Evolutionary conservation across 2,329 filamentous ascomycete genomes (phyloP), one percentile per base, ranked within the genome.

Genomic region (Aschersonia sp.): DNA sequence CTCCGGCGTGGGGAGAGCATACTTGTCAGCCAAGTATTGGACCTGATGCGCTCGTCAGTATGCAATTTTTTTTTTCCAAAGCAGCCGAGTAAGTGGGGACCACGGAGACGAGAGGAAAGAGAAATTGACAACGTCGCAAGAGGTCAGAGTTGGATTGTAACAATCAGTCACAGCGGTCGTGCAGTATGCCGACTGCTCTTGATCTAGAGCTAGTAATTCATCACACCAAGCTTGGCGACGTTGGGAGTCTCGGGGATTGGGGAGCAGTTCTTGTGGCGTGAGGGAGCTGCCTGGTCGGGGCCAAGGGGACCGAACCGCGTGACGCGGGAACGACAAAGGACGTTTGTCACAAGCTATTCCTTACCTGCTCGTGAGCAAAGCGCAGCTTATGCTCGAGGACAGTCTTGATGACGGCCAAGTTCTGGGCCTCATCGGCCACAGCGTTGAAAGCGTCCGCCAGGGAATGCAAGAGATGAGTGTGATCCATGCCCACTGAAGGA

Each of bases 191-290:
- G 60, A 73, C 69, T 76, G 73, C 80, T 86, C 74, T 73, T 82
- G 83, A 84, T 87, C 83, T 87, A 87, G 83, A 87, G 83, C 83
- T 87, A 86, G 83, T 62, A 61, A 50, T 64, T 66, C 64, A 67
- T 67, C 64, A 67, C 62, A 53, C 55, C 60, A 9, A 56, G 56
- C 45, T 49, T 39, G 32, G 37, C 42, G 48, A 47, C 45, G 56
- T 31, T 50, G 47, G 22, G 22, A 22, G 22, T 22, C n/a, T 14
- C 35, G 42, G 30, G 35, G 45, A 35, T 47, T 48, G 29, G 14
- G 43, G 46, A 48, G 41, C 44, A 41, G 49, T 14, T 22, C 8
- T 5, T 35, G 44, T n/a, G 29, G 49, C 47, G 56, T 44, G 47
- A 45, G 35, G 35, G 12, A 37, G 35, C 35, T 37, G 37, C 7